Conservation (phyloP, 192 early-diverging fungal genomes). For the Coemansia sp. region DNA sequence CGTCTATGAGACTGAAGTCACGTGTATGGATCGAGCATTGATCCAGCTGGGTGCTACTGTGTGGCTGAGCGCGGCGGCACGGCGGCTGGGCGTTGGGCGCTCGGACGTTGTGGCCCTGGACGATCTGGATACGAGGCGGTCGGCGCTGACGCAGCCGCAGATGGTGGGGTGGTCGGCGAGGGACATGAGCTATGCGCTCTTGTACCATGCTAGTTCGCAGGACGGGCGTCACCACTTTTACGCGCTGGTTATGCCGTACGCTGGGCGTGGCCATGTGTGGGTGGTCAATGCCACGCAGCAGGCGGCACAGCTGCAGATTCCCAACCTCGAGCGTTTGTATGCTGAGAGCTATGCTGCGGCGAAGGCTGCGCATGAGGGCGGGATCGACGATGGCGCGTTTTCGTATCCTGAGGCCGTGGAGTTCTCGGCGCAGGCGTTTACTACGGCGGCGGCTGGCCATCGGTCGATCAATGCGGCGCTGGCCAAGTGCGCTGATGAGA, state of each 20-base stretch:
- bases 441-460: conserved; percentile 26
- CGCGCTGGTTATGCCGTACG: conserved; percentile 67
- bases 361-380: background rate
- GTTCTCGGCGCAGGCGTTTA: conserved; percentile 30
- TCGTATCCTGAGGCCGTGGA: conserved; percentile 37
- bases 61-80: conserved; percentile 30
- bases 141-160: conserved; percentile 17
- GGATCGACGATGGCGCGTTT: conserved; percentile 39
- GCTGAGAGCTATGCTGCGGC: conserved; percentile 50
- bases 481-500: conserved; percentile 60
- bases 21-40: conserved; percentile 77
- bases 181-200: conserved; percentile 66
- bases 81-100: conserved; percentile 15
- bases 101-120: conserved; percentile 29
- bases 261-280: conserved; percentile 62
- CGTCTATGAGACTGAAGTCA: conserved; percentile 92
- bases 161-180: conserved; percentile 7
- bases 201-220: conserved; percentile 66
- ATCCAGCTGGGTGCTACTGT: conserved; percentile 69
- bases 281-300: conserved; percentile 66
- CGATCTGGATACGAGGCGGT: conserved; percentile 35
- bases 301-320: conserved; percentile 62
- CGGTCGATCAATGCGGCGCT: conserved; percentile 62
- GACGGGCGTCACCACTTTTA: conserved; percentile 57
- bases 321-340: conserved; percentile 71